Base-by-base conservation (phyloP, 441 rosid genomes). In the Bocquillonia castaneifolia region DNA sequence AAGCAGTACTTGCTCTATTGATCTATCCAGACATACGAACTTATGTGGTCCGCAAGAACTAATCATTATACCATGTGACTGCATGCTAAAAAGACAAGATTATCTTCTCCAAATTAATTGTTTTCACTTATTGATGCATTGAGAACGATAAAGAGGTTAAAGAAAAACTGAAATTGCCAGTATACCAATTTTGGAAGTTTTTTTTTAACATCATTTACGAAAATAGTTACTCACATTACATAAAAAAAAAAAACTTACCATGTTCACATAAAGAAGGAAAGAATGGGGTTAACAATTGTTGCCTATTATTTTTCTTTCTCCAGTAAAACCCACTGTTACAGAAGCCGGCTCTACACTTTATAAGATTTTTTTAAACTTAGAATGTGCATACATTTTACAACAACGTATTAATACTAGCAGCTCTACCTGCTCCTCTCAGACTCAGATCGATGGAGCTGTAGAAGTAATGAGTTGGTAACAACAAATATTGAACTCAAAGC, bases 401-500 rank as follows among this genome's bases (percentile, higher is more conserved):
- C n/a, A n/a, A 15, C n/a, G 10, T 29, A 10, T 28, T 39, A 17
- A 22, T 18, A 40, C 36, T 2, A 42, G 55, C 59, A 70, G 48
- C 52, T 66, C 73, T 72, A 66, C 63, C 54, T 69, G 71, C 63
- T 80, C 63, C 62, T 79, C 47, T 77, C 80, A 52, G 85, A 74
- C 63, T 77, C 74, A 48, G n/a, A n/a, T n/a, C n/a, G n/a, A n/a
- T 84, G 88, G 52, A 91, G 85, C 76, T 80, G 92, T 18, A 91
- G 83, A 67, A 88, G 95, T 72, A 93, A 81, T 36, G 97, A 93
- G 83, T 86, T 89, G 77, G 95, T 80, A 78, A 93, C 91, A 13
- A 87, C 92, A 63, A 87, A 83, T 72, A 87, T 88, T 6, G 97
- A 91, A 85, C 97, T 93, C 83, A 91, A 51, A 32, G 93, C 95